Evolutionary conservation across 1,139 yeast genomes (phyloP).

Genomic region (Candida dubliniensis): DNA sequence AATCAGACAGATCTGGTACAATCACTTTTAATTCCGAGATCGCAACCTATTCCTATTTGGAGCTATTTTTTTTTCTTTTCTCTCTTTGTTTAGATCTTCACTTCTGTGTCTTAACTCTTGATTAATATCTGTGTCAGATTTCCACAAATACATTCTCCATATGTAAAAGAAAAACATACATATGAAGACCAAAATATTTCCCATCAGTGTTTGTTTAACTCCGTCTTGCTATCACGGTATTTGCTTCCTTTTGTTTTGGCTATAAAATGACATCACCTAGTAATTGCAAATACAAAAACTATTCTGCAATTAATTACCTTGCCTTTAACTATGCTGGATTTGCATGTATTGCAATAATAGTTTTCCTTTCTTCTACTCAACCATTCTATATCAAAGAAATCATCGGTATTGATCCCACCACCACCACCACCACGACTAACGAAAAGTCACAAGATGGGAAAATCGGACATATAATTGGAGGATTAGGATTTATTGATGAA

Average conservation of each 20-base stretch:
- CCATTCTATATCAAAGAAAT: constrained; percentile 64
- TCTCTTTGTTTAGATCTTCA: too few relatives aligned
- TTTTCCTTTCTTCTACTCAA: constrained; percentile 68
- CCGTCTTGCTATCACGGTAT: not conserved
- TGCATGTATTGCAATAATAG: constrained; percentile 58
- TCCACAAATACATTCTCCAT: too few relatives aligned
- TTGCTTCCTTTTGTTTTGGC: not conserved
- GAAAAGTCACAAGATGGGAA: constrained; percentile 22
- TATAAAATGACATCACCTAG: not conserved
- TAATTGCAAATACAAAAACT: constrained; percentile 15
- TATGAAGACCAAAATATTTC: too few relatives aligned
- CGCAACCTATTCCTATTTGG: too few relatives aligned
- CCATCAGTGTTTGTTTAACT: too few relatives aligned
- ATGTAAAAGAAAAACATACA: too few relatives aligned
- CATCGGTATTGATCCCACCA: constrained; percentile 34
- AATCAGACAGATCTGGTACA: too few relatives aligned
- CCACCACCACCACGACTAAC: too few relatives aligned
- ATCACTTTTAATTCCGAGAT: too few relatives aligned
- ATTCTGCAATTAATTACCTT: constrained; percentile 20
- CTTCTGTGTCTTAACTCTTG: too few relatives aligned
- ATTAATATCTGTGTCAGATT: too few relatives aligned
- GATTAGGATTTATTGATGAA: constrained; percentile 65
- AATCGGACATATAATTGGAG: constrained; percentile 60
- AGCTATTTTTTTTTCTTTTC: too few relatives aligned
- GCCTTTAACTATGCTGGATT: constrained; percentile 40